A percentile compares a stretch with the other conserved stretches of the same genome.
phyloP scores from a whole-genome alignment of 2,329 filamentous ascomycete species.

The Aspergillus piperis region DNA sequence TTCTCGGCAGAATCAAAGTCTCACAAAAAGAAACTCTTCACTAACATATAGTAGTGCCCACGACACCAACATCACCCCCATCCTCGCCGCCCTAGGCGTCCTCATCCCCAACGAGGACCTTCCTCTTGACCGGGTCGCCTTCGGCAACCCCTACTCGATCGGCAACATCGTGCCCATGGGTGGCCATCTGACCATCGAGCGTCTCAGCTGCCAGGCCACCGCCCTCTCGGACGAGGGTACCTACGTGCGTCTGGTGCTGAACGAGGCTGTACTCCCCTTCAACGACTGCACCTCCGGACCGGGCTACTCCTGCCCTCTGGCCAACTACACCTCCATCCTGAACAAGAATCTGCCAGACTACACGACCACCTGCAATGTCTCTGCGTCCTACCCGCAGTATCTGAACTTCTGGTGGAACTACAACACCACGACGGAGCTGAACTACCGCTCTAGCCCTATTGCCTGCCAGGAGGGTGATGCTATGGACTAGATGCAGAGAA shows the following conservation, averaged over 20 bases:
- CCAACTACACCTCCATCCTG: conserved; percentile 16
- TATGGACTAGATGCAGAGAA: neutral
- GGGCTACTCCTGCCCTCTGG: conserved; percentile 22
- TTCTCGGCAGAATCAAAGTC: neutral
- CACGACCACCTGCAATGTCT: conserved; percentile 15
- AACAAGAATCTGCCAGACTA: conserved; percentile 17
- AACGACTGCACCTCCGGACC: conserved; percentile 20
- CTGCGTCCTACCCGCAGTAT: conserved; percentile 17
- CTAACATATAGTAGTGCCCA: conserved; percentile 9
- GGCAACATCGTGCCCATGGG: conserved; percentile 24
- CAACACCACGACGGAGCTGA: conserved; percentile 5
- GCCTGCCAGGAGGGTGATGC: neutral
- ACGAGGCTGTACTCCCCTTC: conserved; percentile 25
- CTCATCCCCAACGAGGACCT: conserved; percentile 22
- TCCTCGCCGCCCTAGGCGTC: conserved; percentile 22
- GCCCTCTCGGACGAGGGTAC: conserved; percentile 13
- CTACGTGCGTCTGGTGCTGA: conserved; percentile 25
- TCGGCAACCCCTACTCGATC: conserved; percentile 18
- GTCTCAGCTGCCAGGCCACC: conserved; percentile 24
- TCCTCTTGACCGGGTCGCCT: conserved; percentile 22
- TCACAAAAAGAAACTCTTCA: neutral
- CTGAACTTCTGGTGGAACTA: conserved; percentile 23
- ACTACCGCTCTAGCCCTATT: conserved; percentile 1
- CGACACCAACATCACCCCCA: conserved; percentile 25
- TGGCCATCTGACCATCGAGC: conserved; percentile 25